Evolutionary conservation across 1,139 yeast species (phyloP), one percentile per base, ranked within the genome.

Genomic region (Yamadazyma siamensis): DNA sequence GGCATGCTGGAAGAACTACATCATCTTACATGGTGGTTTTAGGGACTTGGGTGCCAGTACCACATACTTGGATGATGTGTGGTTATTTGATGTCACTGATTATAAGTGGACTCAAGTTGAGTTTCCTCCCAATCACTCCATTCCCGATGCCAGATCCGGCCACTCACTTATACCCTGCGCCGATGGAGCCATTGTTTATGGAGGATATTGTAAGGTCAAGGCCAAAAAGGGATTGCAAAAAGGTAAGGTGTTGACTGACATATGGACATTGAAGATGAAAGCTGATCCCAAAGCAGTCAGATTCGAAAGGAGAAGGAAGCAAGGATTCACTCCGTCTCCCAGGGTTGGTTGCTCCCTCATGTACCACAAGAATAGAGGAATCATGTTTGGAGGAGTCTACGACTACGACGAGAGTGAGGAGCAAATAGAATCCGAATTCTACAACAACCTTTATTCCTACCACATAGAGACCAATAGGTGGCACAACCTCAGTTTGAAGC

Each of bases 401-500:
- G 98, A 91, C 58, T 84, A 75, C 39, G 96, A 88, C 44, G 98
- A 91, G 56, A 89, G 95, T 21, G 97, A 91, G 55, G 98, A 91
- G 54, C 77, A 84, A 31, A 63, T 91, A 41, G 94, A 84, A 27
- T 86, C 96, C 3, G 79, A 76, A 30, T 91, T 89, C 52, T 91
- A 75, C 61, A 88, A 89, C 51, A 80, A 80, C 40, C 60, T 91
- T 32, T 80, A 79, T 49, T 81, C 94, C 4, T 89, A 86, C 53
- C 95, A 89, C 41, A 68, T 81, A 15, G 96, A 88, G 45, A 71
- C 80, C 17, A 89, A 89, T 55, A 75, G 96, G 53, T 91, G 98
- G 98, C 85, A 78, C 49, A 75, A 84, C 12, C 59, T 88, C 44
- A 60, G 75, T 8, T 59, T 91, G 44, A 77, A 89, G 50, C 72